Evolutionary conservation across 75 land plant species (phyloP).

Genomic region (Pinus albicaulis): DNA sequence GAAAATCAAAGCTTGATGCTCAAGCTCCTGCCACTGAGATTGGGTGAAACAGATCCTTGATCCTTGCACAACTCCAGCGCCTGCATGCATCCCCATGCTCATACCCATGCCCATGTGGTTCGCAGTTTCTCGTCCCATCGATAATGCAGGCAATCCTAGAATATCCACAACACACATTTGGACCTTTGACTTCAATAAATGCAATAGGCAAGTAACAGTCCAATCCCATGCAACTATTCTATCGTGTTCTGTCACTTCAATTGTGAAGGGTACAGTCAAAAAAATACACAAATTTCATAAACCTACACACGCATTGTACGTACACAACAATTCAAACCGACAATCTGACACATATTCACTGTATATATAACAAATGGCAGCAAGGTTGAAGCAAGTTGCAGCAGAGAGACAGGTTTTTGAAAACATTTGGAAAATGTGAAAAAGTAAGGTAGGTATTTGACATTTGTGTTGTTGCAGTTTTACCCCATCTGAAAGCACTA

Average conservation of each 20-base stretch:
- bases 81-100: constrained; percentile 10
- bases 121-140: constrained; percentile 16
- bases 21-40: constrained; percentile 47
- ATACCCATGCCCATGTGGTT: constrained; percentile 10
- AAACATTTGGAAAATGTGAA: background rate
- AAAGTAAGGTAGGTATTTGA: background rate
- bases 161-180: background rate
- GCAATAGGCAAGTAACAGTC: background rate
- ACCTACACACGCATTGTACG: background rate
- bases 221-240: background rate
- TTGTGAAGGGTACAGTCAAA: background rate
- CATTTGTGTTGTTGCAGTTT: too few relatives aligned
- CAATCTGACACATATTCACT: background rate
- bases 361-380: background rate
- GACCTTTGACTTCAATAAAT: background rate
- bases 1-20: constrained; percentile 54
- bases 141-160: constrained; percentile 6
- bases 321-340: background rate
- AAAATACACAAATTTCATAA: background rate
- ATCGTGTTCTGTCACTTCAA: background rate
- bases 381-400: background rate
- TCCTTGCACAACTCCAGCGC: constrained; percentile 3
- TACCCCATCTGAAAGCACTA: too few relatives aligned
- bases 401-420: too few relatives aligned
- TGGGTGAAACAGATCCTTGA: constrained; percentile 28